Percentiles rank a stretch among this genome's conserved stretches.
Evolutionary conservation across 768 basidiomycete species (phyloP).

Genomic region (Podaxis sp.): DNA sequence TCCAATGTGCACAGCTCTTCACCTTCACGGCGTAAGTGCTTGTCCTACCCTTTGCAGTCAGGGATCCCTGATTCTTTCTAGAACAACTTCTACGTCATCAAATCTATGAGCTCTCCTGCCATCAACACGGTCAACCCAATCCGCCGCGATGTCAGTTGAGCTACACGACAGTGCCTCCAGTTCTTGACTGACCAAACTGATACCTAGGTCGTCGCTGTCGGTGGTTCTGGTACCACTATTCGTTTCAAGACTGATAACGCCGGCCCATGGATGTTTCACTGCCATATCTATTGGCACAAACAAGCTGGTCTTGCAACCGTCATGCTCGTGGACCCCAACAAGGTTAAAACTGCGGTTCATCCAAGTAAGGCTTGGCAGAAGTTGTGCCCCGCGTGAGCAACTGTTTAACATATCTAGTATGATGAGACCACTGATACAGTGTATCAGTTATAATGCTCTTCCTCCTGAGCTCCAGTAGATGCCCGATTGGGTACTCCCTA

Average conservation of each 20-base stretch:
- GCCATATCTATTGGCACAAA: slow-evolving; percentile 20
- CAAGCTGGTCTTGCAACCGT: slow-evolving; percentile 20
- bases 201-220: slow-evolving; percentile 17
- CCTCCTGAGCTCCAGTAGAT: neutral
- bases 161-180: neutral
- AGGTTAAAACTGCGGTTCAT: slow-evolving; percentile 7
- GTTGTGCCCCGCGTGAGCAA: slow-evolving; percentile 19
- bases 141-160: slow-evolving; percentile 51
- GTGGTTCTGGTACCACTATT: slow-evolving; percentile 20
- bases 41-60: neutral
- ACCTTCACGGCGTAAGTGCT: neutral
- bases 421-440: neutral
- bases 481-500: too few species aligned
- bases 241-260: slow-evolving; percentile 20
- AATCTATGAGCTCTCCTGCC: slow-evolving; percentile 24
- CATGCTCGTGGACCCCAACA: slow-evolving; percentile 13
- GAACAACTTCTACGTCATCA: slow-evolving; percentile 22
- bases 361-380: slow-evolving; percentile 14
- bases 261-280: slow-evolving; percentile 24
- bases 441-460: neutral
- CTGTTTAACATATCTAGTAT: neutral
- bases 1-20: neutral
- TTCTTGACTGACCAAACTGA: neutral
- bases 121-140: slow-evolving; percentile 55
- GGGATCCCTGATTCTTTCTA: neutral